A percentile compares a stretch with the other conserved stretches of the same genome.
phyloP scores from a whole-genome alignment of 202 grass and related monocot species.

The Digitaria exilis region DNA sequence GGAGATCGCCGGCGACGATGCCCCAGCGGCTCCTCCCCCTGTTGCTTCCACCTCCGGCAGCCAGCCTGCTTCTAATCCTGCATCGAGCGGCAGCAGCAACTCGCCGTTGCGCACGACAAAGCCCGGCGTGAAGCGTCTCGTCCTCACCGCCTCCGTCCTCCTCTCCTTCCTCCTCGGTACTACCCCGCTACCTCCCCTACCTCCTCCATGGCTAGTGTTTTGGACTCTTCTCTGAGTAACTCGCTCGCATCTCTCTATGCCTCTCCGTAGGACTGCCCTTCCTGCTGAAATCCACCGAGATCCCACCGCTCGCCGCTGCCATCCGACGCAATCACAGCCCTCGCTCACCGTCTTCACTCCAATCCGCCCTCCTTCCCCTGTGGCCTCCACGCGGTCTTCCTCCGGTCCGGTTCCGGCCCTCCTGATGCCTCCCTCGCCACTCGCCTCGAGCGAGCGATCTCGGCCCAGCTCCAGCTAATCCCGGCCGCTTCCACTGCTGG shows the following conservation, averaged over 20 bases:
- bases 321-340: constrained; percentile 59
- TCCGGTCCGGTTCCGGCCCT: constrained; percentile 23
- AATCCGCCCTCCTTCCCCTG: constrained; percentile 58
- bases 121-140: constrained; percentile 71
- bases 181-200: neutral
- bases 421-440: constrained; percentile 34
- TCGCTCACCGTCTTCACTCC: constrained; percentile 64
- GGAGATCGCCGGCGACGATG: constrained; percentile 52
- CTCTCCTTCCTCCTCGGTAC: constrained; percentile 73
- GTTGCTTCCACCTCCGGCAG: neutral
- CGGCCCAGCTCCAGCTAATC: constrained; percentile 41
- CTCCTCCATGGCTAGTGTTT: neutral
- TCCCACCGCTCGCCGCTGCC: constrained; percentile 77
- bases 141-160: constrained; percentile 69
- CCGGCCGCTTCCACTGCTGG: neutral
- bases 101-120: constrained; percentile 38
- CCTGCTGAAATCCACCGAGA: constrained; percentile 81
- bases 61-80: neutral
- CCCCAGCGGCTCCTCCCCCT: neutral
- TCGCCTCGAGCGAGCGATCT: constrained; percentile 48
- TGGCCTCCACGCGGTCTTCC: constrained; percentile 61
- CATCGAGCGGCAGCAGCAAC: neutral
- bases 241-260: neutral
- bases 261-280: constrained; percentile 49
- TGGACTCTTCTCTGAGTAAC: neutral